Evolutionary conservation across 345 rosid genomes (phyloP), one percentile per base, ranked within the genome.

Genomic region (Eucalyptus erythrocorys): DNA sequence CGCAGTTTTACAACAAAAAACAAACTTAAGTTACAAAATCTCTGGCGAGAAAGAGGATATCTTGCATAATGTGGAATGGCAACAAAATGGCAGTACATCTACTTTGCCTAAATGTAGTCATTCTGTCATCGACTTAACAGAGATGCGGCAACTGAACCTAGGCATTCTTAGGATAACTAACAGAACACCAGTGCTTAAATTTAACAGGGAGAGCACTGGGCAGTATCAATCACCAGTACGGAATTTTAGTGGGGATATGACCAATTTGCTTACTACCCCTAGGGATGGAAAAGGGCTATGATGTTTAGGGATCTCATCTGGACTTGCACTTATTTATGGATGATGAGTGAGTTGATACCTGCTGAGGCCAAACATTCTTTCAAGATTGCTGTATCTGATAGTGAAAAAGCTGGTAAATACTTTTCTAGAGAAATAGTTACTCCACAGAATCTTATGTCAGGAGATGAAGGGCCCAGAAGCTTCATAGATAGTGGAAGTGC

Each of bases 321-420:
- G 91, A 90, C 81, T 88, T 42, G 91, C 89, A 57, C 91, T 89
- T 43, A 59, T 90, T 37, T 88, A 91, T 89, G 91, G 92, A 51
- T 93, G 94, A 94, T 92, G 96, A 92, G 87, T 45, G 91, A 91
- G 87, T 87, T 89, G 82, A 84, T 92, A 94, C 93, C 95, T 85
- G 51, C 87, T 84, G 88, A 90, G 87, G 80, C 86, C 87, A 88
- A 86, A 81, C 11, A 57, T 88, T 57, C 57, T 85, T 84, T 61
- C 12, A 68, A 71, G 84, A 50, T 37, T 85, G 64, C 84, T 82
- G 88, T 87, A 90, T 37, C 81, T 92, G 92, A 90, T 85, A 90
- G 88, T 16, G 87, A 82, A 84, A 86, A 86, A 89, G 64, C 13
- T 13, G 82, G 87, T 89, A 91, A 91, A 89, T 89, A 64, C 40